Conservation (phyloP, 495 filamentous ascomycete species). For the Tuber magnatum region DNA sequence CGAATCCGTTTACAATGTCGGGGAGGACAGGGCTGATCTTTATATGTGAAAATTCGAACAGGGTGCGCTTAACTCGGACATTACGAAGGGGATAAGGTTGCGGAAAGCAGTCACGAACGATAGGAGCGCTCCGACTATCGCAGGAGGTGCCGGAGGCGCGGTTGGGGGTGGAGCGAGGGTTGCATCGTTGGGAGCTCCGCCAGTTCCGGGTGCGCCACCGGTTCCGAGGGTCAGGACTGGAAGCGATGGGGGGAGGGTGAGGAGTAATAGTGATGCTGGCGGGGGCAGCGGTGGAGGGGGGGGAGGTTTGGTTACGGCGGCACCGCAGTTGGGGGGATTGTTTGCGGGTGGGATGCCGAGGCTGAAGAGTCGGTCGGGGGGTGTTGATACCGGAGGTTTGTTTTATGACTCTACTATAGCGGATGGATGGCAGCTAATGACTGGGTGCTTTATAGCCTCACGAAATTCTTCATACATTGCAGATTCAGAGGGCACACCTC, state of each 20-base stretch:
- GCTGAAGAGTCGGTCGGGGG: slow-evolving; percentile 74
- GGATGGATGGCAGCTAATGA: slow-evolving; percentile 2
- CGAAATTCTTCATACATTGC: slow-evolving; percentile 69
- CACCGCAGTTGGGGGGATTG: slow-evolving; percentile 78
- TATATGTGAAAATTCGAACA: slow-evolving; percentile 40
- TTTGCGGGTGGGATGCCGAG: slow-evolving; percentile 96
- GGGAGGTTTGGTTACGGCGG: slow-evolving; percentile 47
- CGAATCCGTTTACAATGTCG: not conserved
- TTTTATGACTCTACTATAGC: not conserved
- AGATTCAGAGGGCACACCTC: slow-evolving; percentile 58
- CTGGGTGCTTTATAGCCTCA: slow-evolving; percentile 51
- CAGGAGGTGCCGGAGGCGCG: slow-evolving; percentile 42
- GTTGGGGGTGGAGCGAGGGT: slow-evolving; percentile 50
- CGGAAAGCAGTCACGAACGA: slow-evolving; percentile 93
- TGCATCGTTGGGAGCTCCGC: slow-evolving; percentile 65
- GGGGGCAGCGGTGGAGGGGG: slow-evolving; percentile 39
- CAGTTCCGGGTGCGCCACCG: slow-evolving; percentile 56
- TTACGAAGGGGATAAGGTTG: slow-evolving; percentile 68
- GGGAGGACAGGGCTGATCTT: not conserved
- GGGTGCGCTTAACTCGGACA: slow-evolving; percentile 86
- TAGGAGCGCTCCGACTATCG: slow-evolving; percentile 72
- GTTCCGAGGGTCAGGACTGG: slow-evolving; percentile 33
- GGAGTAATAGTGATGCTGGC: slow-evolving; percentile 47
- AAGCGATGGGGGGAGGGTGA: slow-evolving; percentile 15
- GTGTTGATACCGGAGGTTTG: slow-evolving; percentile 76